Evolutionary conservation across 2,329 filamentous ascomycete species (phyloP).

Genomic region (Ophiostoma populinum): DNA sequence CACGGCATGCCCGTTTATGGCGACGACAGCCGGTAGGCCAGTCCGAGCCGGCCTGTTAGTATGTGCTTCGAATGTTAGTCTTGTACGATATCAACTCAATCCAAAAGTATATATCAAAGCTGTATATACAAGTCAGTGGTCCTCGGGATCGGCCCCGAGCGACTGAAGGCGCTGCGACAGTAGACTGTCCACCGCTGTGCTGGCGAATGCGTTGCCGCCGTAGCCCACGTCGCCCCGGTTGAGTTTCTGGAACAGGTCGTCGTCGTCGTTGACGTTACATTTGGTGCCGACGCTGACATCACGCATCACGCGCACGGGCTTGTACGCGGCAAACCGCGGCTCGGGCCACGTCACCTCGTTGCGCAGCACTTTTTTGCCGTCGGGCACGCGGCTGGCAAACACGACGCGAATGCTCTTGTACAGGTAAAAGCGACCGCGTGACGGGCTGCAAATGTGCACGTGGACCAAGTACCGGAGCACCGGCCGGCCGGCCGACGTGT

Average conservation of each 20-base stretch:
- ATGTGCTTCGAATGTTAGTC: too few species aligned
- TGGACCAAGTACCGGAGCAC: slow-evolving; percentile 82
- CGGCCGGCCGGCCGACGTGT: slow-evolving; percentile 34
- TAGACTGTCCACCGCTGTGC: slow-evolving; percentile 42
- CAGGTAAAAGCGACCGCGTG: slow-evolving; percentile 68
- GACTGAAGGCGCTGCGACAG: slow-evolving; percentile 52
- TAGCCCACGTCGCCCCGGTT: slow-evolving; percentile 47
- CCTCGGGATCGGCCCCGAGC: background rate
- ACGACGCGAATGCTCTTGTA: slow-evolving; percentile 89
- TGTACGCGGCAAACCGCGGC: slow-evolving; percentile 73
- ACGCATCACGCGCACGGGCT: slow-evolving; percentile 41
- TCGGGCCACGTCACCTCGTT: slow-evolving; percentile 85
- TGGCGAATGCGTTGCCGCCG: slow-evolving; percentile 33
- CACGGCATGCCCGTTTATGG: background rate
- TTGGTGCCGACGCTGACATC: too few species aligned
- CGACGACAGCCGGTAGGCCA: too few species aligned
- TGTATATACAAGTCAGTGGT: too few species aligned
- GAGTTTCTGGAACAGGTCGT: slow-evolving; percentile 44
- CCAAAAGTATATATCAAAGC: background rate
- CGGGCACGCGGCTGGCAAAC: slow-evolving; percentile 89
- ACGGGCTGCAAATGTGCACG: slow-evolving; percentile 78
- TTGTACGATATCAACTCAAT: background rate
- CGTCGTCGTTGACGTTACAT: too few species aligned
- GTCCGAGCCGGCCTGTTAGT: too few species aligned
- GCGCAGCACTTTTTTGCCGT: slow-evolving; percentile 79